Base-by-base conservation (phyloP, 257 asterid species). In the Petunia axillaris region DNA sequence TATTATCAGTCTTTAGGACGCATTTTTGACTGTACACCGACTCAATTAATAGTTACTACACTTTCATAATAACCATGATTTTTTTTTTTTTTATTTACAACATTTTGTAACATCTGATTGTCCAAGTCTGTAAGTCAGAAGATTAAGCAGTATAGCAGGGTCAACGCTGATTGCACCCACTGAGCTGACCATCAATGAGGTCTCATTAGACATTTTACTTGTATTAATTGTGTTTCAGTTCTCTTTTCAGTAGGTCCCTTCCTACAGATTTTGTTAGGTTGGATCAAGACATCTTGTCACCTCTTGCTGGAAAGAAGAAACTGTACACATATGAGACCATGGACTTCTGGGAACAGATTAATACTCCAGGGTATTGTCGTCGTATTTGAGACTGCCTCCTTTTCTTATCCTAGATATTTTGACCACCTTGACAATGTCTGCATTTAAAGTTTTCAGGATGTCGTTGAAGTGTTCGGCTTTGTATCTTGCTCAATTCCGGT, bases 321-420 rank as follows among this genome's bases (percentile, higher is more conserved):
- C 81, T 92, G 65, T 94, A 84, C 82, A 90, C 93, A 6, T 89
- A 92, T 9, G 92, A 92, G 91, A 92, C 96, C 46, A 84, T 83
- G 66, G 97, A 91, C 82, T 94, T 92, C 80, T 94, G 98, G 98
- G 97, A 94, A 85, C 98, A 94, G 82, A 94, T 94, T 88, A 94
- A 92, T 83, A 91, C 93, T 36, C 97, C 97, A 64, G 97, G 93
- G 98, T 93, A 85, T 55, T 64, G 52, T 71, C 16, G 15, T 48
- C 43, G 60, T 78, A 43, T 16, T 68, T 81, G 50, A 6, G 63
- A 35, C 39, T 58, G n/a, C 59, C 68, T 58, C 62, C 80, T 81
- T 14, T 75, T 81, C 55, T 78, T 38, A 50, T 52, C 52, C 64
- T 41, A 35, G 37, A 75, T 81, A 36, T 40, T 74, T 70, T 53